Evolutionary conservation across 2,329 filamentous ascomycete genomes (phyloP), one percentile per base, ranked within the genome.

Genomic region (Rachicladosporium sp.): DNA sequence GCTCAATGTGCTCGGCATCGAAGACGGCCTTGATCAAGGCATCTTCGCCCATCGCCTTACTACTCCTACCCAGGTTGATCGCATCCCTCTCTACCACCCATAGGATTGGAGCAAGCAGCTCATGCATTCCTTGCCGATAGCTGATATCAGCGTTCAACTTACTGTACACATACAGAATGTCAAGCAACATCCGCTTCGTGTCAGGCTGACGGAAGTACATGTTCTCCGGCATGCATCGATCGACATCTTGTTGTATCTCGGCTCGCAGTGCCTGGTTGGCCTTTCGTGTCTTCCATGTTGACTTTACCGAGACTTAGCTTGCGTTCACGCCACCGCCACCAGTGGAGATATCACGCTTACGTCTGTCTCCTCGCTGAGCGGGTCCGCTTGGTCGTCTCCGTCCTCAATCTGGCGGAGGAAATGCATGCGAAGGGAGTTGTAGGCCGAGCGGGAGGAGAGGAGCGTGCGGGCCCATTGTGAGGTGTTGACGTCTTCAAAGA

Each of bases 121-220:
- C 91, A 58, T 98, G 91, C 89, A 98, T 98, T 8, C 91, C 91
- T 64, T 98, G 91, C n/a, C 91, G 78, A 58, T 98, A 98, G 10
- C 86, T 86, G 39, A 86, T 72, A 49, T 81, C 78, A 1, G 85
- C 85, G 54, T 96, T 85, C 38, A 93, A 73, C 61, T 94, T 96
- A 65, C 87, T 91, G 63, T 88, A 96, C 48, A 98, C 74, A 61
- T 96, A 98, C 29, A 98, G 69, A 27, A 95, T 78, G 55, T 98
- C 84, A 27, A 93, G 65, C 51, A 98, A 79, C 61, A 85, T 82
- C 32, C 70, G 71, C 59, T 96, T 91, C 1, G 83, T 84, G 10
- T 71, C 66, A 9, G 80, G 74, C 50, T 88, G 75, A 42, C 88
- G 86, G 54, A 96, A 98, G 57, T 89, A 93, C 35, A 77, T 74